These are phyloP conservation scores for Sporisorium sorghi DNA, from an alignment of 1,284 basidiomycete species.

Conservation along the genomic window DNA sequence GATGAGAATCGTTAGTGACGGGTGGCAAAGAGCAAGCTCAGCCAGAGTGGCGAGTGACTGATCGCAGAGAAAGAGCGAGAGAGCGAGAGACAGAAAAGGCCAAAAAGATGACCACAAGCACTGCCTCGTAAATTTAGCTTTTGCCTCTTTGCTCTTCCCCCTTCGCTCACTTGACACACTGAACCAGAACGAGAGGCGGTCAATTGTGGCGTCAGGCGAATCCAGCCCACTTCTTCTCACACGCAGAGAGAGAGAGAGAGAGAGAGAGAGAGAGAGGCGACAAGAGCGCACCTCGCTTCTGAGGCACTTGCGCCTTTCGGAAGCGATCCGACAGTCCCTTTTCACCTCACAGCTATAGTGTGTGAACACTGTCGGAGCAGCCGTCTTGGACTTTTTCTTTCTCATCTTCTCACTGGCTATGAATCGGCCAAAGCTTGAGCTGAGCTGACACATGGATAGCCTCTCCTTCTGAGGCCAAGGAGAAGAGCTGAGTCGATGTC, in stretches of 20 bases:
- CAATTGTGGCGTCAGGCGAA: neutral
- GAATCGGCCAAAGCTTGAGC: neutral
- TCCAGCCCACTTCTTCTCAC: neutral
- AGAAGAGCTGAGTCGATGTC: neutral
- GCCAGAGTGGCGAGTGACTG: neutral
- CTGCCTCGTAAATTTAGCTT: neutral
- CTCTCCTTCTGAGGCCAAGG: neutral
- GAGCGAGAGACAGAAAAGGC: neutral
- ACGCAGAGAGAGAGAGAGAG: neutral
- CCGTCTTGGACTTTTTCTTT: neutral
- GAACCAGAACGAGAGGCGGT: neutral
- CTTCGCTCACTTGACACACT: neutral
- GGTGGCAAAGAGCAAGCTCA: neutral
- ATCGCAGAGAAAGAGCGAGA: neutral
- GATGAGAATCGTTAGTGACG: neutral
- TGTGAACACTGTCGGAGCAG: neutral
- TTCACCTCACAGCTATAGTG: neutral
- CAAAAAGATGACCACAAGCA: neutral
- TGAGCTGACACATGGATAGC: neutral
- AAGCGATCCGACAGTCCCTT: conserved; percentile 9
- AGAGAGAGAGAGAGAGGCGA: neutral
- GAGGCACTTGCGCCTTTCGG: neutral
- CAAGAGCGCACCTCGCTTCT: no score
- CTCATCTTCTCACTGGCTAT: neutral
- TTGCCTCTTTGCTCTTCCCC: neutral